A percentile compares a stretch with the other conserved stretches of the same genome.
Evolutionary conservation across 495 filamentous ascomycete genomes (phyloP).

Genomic region (Melanomma pulvis-pyrius): DNA sequence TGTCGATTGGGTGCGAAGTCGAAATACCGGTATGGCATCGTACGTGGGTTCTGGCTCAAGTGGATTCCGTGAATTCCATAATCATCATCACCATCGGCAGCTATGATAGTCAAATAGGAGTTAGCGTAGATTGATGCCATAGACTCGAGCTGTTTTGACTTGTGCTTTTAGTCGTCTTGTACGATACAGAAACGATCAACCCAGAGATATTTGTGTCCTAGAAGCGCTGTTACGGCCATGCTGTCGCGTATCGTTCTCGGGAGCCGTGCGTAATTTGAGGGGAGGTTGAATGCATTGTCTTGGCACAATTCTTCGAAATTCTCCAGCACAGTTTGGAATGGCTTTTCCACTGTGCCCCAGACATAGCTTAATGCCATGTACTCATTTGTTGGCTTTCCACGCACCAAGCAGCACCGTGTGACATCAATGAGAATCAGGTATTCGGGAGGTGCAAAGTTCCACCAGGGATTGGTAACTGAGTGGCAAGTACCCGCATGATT

Average conservation of each 20-base stretch:
- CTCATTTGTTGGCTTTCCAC: not conserved
- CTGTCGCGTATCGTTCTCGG: not conserved
- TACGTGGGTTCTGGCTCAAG: no score
- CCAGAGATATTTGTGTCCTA: not conserved
- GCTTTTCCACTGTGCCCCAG: not conserved
- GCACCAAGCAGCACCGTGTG: not conserved
- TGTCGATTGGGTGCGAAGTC: no score
- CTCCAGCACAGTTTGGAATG: not conserved
- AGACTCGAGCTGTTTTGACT: not conserved
- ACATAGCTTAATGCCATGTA: not conserved
- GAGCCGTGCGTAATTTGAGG: not conserved
- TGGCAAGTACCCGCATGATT: not conserved
- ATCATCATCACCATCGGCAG: not conserved
- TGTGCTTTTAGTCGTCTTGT: not conserved
- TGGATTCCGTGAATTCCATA: no score
- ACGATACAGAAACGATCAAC: conserved; percentile 2
- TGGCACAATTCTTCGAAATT: not conserved
- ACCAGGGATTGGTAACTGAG: not conserved
- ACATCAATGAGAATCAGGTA: not conserved
- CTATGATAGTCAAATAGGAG: not conserved
- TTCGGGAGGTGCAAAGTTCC: not conserved
- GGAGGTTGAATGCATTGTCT: not conserved
- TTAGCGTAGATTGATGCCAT: conserved; percentile 6
- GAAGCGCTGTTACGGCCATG: not conserved
- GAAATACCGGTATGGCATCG: no score